Evolutionary conservation across 345 rosid genomes (phyloP).

Genomic region (Euclidium syriacum): DNA sequence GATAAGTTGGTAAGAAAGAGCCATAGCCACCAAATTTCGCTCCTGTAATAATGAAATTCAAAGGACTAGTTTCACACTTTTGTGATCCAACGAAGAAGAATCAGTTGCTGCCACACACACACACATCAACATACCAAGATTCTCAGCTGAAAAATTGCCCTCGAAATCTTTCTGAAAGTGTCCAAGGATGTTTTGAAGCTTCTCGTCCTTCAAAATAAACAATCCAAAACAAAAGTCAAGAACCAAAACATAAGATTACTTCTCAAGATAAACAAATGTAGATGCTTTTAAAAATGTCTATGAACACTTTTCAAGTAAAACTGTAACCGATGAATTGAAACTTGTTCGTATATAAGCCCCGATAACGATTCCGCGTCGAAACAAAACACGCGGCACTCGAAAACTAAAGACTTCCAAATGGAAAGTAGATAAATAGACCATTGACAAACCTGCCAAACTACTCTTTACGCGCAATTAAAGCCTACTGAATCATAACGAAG

Average conservation of each 20-base stretch:
- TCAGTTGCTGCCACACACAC: constrained; percentile 26
- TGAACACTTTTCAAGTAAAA: not conserved
- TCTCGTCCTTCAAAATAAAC: constrained; percentile 66
- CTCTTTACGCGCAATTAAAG: not conserved
- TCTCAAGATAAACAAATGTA: not conserved
- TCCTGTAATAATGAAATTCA: constrained; percentile 52
- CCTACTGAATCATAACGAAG: not conserved
- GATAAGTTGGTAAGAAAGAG: constrained; percentile 79
- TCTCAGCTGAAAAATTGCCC: constrained; percentile 94
- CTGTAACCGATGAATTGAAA: constrained; percentile 13
- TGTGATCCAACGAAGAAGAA: constrained; percentile 26
- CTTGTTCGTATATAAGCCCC: not conserved
- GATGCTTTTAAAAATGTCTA: not conserved
- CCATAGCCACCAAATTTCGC: constrained; percentile 97
- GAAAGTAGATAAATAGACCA: not conserved
- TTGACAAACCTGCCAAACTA: not conserved
- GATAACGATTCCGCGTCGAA: not conserved
- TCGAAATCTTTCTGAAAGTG: constrained; percentile 96
- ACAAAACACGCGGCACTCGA: constrained; percentile 3
- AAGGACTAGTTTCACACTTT: constrained; percentile 23
- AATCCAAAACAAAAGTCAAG: constrained; percentile 7
- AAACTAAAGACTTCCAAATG: not conserved
- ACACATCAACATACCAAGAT: constrained; percentile 66
- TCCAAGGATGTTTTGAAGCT: constrained; percentile 83
- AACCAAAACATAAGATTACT: not conserved